Evolutionary conservation across 805 yeast genomes (phyloP).

Genomic region (Saturnispora sekii): DNA sequence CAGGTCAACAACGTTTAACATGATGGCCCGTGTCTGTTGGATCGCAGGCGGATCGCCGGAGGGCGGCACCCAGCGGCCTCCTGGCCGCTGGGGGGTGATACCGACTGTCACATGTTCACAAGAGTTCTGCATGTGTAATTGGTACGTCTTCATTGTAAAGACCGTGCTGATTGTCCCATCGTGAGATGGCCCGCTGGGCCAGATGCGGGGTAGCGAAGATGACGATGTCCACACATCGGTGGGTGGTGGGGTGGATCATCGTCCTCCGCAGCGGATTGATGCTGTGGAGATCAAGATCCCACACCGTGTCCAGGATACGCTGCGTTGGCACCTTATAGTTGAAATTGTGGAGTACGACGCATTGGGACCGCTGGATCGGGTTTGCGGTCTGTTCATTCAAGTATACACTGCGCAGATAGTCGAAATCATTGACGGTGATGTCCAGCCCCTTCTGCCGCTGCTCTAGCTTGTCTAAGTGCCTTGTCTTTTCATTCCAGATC

Average conservation of each 20-base stretch:
- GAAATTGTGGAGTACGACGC: slow-evolving; percentile 2
- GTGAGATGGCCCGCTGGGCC: background rate
- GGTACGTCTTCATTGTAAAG: slow-evolving; percentile 1
- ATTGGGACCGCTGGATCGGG: slow-evolving; percentile 4
- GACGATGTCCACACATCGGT: slow-evolving; percentile 1
- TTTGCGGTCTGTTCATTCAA: background rate
- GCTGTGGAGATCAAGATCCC: slow-evolving; percentile 5
- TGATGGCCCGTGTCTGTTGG: background rate
- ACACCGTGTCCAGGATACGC: background rate
- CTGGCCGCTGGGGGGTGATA: too few species aligned
- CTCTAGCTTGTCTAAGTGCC: background rate
- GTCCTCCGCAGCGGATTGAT: background rate
- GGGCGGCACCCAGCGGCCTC: background rate
- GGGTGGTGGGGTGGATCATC: background rate
- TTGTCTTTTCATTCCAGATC: background rate
- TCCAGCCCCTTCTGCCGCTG: background rate
- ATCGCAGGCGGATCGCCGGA: background rate
- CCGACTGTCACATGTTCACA: too few species aligned
- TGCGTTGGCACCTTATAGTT: background rate
- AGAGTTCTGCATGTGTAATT: background rate
- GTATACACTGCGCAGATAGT: background rate
- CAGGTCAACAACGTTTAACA: background rate
- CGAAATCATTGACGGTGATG: background rate
- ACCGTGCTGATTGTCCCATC: slow-evolving; percentile 4
- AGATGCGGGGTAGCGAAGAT: slow-evolving; percentile 1